These are phyloP conservation scores for Saksenaea oblongispora DNA, from an alignment of 371 early-diverging fungal species.

Conservation along the genomic window DNA sequence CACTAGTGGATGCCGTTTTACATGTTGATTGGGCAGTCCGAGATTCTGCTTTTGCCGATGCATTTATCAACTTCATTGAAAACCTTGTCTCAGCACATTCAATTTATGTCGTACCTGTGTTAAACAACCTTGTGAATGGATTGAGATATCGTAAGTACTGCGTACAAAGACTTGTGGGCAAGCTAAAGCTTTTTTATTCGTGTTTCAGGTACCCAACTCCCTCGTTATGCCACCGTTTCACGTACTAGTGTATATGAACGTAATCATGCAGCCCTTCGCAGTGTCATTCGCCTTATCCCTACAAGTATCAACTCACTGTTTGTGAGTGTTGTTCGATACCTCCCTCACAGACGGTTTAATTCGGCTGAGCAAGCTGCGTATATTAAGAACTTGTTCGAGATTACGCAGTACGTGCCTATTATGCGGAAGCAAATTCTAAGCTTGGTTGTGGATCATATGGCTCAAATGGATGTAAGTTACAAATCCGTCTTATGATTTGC, in stretches of 20 bases:
- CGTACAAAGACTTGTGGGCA: neutral
- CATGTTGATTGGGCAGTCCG: slow-evolving; percentile 67
- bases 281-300: slow-evolving; percentile 77
- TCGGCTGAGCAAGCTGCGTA: slow-evolving; percentile 70
- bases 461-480: slow-evolving; percentile 83
- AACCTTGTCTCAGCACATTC: slow-evolving; percentile 89
- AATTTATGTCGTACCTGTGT: slow-evolving; percentile 68
- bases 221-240: slow-evolving; percentile 23
- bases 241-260: slow-evolving; percentile 55
- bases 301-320: slow-evolving; percentile 72
- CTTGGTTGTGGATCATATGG: slow-evolving; percentile 77
- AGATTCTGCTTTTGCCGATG: slow-evolving; percentile 62
- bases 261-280: slow-evolving; percentile 67
- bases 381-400: slow-evolving; percentile 71
- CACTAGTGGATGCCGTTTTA: slow-evolving; percentile 74
- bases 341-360: slow-evolving; percentile 80
- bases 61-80: slow-evolving; percentile 73
- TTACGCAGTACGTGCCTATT: slow-evolving; percentile 76
- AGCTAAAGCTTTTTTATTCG: neutral
- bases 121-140: slow-evolving; percentile 61
- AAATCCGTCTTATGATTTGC: neutral
- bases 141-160: slow-evolving; percentile 64
- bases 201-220: slow-evolving; percentile 21
- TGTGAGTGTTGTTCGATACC: slow-evolving; percentile 61
- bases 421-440: slow-evolving; percentile 74